phyloP scores from a whole-genome alignment of 345 rosid species.

The Pistacia atlantica region DNA sequence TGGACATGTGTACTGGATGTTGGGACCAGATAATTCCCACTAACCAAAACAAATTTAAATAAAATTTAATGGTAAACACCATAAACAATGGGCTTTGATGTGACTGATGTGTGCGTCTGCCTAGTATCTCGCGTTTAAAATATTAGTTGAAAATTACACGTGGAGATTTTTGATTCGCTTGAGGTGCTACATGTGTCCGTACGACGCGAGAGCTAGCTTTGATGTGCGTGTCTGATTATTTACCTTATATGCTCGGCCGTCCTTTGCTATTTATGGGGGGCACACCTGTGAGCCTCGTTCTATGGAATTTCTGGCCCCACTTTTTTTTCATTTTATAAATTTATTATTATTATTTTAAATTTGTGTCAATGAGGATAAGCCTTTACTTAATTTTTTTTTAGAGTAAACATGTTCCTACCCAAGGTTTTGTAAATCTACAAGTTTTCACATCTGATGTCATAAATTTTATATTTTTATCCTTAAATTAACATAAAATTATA shows the following conservation, averaged over 20 bases:
- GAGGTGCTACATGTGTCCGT: neutral
- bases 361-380: too few species aligned
- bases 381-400: too few species aligned
- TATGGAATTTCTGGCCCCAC: too few species aligned
- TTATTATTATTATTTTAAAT: too few species aligned
- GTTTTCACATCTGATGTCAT: too few species aligned
- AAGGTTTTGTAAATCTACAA: too few species aligned
- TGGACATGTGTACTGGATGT: slow-evolving; percentile 36
- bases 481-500: too few species aligned
- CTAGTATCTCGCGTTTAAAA: neutral
- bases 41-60: neutral
- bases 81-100: slow-evolving; percentile 10
- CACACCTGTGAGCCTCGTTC: too few species aligned
- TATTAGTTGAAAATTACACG: neutral
- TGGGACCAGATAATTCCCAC: slow-evolving; percentile 28
- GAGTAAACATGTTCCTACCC: too few species aligned
- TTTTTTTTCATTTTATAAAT: too few species aligned
- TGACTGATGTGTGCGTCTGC: neutral
- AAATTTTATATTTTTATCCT: too few species aligned
- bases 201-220: neutral
- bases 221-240: neutral
- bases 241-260: neutral
- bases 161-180: neutral
- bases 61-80: too few species aligned
- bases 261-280: neutral